These are phyloP conservation scores for Immersiporthe knoxdaviesiana DNA, from an alignment of 2,329 filamentous ascomycete species.

Conservation along the genomic window DNA sequence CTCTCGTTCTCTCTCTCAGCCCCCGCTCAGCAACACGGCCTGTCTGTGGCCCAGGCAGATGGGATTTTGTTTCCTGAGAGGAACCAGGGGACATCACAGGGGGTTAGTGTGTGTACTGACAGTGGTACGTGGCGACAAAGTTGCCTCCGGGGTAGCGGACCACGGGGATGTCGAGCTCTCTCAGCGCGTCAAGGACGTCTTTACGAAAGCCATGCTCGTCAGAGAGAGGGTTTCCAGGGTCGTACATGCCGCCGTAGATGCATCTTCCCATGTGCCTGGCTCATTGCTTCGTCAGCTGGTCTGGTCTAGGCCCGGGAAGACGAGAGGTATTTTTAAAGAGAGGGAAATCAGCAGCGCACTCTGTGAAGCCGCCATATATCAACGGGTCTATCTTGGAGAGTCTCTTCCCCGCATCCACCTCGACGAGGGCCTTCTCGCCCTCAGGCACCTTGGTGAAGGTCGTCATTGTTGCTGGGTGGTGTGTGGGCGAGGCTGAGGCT, in stretches of 20 bases:
- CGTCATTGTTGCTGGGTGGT: constrained; percentile 57
- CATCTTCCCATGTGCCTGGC: constrained; percentile 83
- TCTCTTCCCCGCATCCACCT: constrained; percentile 65
- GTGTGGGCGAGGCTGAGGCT: constrained; percentile 27
- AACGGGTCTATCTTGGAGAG: constrained; percentile 77
- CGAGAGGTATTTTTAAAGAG: not conserved
- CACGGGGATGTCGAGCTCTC: constrained; percentile 75
- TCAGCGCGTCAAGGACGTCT: constrained; percentile 75
- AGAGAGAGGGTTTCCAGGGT: constrained; percentile 73
- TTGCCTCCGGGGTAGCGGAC: constrained; percentile 84
- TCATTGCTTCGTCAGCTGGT: constrained; percentile 10
- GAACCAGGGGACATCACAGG: constrained; percentile 44
- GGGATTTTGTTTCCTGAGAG: not conserved
- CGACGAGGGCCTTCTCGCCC: constrained; percentile 64
- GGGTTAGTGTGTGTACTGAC: constrained; percentile 39
- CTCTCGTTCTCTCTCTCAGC: not conserved
- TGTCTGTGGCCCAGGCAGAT: not conserved
- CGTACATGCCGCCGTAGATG: constrained; percentile 86
- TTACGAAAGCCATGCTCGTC: constrained; percentile 76
- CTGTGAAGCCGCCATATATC: constrained; percentile 83
- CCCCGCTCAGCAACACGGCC: not conserved
- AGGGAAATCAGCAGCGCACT: constrained; percentile 54
- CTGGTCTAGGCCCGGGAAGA: not conserved
- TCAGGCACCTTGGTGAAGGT: constrained; percentile 71
- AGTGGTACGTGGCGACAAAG: constrained; percentile 84